A percentile compares a stretch with the other conserved stretches of the same genome.
Evolutionary conservation across 2,329 filamentous ascomycete genomes (phyloP).

Genomic region (Colletotrichum agaves): DNA sequence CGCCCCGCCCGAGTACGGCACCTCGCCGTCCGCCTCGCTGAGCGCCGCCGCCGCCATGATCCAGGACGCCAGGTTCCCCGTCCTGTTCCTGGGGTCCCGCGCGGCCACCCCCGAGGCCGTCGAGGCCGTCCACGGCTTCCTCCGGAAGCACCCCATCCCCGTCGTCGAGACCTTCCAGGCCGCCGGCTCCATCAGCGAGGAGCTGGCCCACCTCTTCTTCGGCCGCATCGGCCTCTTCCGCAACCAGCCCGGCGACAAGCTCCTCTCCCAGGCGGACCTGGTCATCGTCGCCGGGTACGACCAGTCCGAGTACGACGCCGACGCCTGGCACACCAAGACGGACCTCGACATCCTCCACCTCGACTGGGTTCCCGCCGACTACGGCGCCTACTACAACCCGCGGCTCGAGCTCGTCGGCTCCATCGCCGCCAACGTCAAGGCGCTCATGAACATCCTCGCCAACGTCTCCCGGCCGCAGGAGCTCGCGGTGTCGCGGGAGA

Average conservation of each 20-base stretch:
- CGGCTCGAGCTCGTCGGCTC: slow-evolving; percentile 55
- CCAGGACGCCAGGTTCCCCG: slow-evolving; percentile 50
- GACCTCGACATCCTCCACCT: slow-evolving; percentile 50
- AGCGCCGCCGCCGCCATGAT: slow-evolving; percentile 48
- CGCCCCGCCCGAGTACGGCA: slow-evolving; percentile 52
- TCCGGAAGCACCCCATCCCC: slow-evolving; percentile 53
- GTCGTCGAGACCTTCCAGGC: slow-evolving; percentile 63
- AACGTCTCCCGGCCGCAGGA: slow-evolving; percentile 48
- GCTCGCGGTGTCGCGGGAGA: slow-evolving; percentile 46
- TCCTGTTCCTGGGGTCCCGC: slow-evolving; percentile 57
- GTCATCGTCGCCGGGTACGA: slow-evolving; percentile 57
- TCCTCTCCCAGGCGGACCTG: slow-evolving; percentile 47
- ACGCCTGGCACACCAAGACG: slow-evolving; percentile 54
- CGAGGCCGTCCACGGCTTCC: slow-evolving; percentile 52
- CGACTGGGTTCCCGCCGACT: slow-evolving; percentile 53
- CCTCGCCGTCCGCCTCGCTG: slow-evolving; percentile 47
- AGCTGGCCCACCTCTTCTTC: slow-evolving; percentile 56
- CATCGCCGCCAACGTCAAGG: slow-evolving; percentile 52
- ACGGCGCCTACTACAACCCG: slow-evolving; percentile 54
- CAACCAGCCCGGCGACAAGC: slow-evolving; percentile 58
- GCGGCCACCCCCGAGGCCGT: slow-evolving; percentile 54
- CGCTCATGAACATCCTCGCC: slow-evolving; percentile 46
- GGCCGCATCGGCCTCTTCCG: slow-evolving; percentile 59
- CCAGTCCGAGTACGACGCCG: slow-evolving; percentile 59
- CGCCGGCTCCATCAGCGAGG: slow-evolving; percentile 56